Evolutionary conservation across 495 filamentous ascomycete species (phyloP).

Genomic region (Aspergillus haitiensis): DNA sequence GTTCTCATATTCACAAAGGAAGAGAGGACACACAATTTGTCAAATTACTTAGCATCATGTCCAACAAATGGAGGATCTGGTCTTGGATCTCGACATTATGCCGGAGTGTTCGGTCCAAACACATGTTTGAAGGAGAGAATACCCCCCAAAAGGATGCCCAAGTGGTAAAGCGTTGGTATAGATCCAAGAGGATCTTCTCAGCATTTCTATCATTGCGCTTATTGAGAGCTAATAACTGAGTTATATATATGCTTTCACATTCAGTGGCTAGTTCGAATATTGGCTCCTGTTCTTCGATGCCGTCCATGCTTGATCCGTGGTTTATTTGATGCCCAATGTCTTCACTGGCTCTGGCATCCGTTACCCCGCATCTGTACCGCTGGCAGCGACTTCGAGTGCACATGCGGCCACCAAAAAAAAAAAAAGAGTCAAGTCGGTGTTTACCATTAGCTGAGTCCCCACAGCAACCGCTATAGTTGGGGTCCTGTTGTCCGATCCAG

Average conservation of each 20-base stretch:
- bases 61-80: slow-evolving; percentile 7
- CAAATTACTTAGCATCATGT: slow-evolving; percentile 3
- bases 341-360: background rate
- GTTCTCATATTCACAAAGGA: no score
- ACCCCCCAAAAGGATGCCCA: slow-evolving; percentile 8
- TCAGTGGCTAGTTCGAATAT: slow-evolving; percentile 6
- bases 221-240: background rate
- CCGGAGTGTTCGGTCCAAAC: slow-evolving; percentile 4
- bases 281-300: background rate
- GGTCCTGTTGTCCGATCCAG: no score
- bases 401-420: no score
- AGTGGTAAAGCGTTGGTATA: slow-evolving; percentile 5
- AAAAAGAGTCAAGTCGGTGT: no score
- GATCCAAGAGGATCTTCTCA: background rate
- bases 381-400: no score
- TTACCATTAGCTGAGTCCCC: no score
- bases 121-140: slow-evolving; percentile 4
- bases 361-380: background rate
- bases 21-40: background rate
- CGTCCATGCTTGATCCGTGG: background rate
- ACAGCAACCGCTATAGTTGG: no score
- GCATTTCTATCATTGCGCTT: background rate
- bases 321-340: no score
- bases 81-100: slow-evolving; percentile 6
- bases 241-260: slow-evolving; percentile 1